Evolutionary conservation across 75 land plant genomes (phyloP), one percentile per base, ranked within the genome.

Genomic region (Picea glauca): DNA sequence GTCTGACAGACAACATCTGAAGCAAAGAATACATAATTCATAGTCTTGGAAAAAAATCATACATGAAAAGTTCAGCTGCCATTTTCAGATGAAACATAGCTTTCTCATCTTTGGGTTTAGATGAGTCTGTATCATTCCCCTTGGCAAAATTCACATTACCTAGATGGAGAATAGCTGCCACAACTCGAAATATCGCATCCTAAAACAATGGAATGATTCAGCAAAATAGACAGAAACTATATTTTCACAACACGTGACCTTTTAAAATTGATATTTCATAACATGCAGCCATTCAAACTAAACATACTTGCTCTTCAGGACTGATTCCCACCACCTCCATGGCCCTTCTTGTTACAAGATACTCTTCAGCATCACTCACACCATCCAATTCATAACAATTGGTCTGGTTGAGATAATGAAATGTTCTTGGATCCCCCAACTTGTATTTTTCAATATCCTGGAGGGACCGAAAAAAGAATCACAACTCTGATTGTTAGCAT

Each of bases 301-400:
- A 46, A 13, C 57, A 33, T 77, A 96, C 99, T 97, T 96, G 99
- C 72, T 96, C 99, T 33, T 88, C 90, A 60, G 83, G 63, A 84
- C 80, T 94, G n/a, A 96, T 96, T 43, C 99, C 99, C 64, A 96
- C 93, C 67, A 94, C 76, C 23, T 96, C 97, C 99, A 96, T 96
- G 59, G 99, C 99, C 79, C 84, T 92, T 60, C 95, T 86, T 13
- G 99, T 96, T 75, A 81, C 91, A 20, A 85, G 78, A 74, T 96
- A 96, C 59, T 94, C 99, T 64, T 90, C 80, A 12, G 89, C 33
- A 68, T 94, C 96, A 87, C 85, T 88, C 33, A 93, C 76, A 14
- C 84, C 89, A 80, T 90, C 92, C 78, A 96, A 70, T 68, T 94
- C 92, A 84, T 74, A 88, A 78, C 92, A 93, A 61, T 88, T 91